Evolutionary conservation across 2,329 filamentous ascomycete genomes (phyloP).

Genomic region (Chaetothyriales sp.): DNA sequence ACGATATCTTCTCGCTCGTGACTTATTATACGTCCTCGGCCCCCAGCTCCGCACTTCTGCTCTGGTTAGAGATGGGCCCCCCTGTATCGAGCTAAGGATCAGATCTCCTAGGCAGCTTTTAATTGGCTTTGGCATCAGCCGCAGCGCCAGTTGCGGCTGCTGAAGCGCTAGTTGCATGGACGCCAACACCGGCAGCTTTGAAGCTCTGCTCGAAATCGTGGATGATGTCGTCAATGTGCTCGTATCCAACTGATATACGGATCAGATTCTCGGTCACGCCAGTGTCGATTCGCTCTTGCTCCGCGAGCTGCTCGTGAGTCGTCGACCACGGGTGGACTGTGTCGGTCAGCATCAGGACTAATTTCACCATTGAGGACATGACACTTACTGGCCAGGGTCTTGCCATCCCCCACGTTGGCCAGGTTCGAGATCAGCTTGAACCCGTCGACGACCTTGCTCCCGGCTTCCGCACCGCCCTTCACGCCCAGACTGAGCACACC

Average conservation of each 20-base stretch:
- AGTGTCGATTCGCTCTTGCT: constrained; percentile 60
- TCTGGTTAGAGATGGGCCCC: not conserved
- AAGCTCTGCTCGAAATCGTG: constrained; percentile 82
- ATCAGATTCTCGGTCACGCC: constrained; percentile 76
- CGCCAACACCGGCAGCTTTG: constrained; percentile 32
- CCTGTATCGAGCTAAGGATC: not conserved
- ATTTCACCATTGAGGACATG: not conserved
- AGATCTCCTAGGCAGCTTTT: not conserved
- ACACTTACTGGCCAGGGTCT: constrained; percentile 51
- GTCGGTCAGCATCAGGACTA: not conserved
- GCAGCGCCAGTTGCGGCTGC: too few relatives aligned
- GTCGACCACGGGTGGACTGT: constrained; percentile 75
- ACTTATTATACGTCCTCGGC: too few relatives aligned
- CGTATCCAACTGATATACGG: constrained; percentile 77
- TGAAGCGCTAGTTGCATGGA: too few relatives aligned
- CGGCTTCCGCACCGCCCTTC: constrained; percentile 72
- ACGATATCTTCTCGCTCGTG: too few relatives aligned
- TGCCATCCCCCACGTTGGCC: constrained; percentile 88
- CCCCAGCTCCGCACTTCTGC: too few relatives aligned
- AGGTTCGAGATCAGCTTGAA: constrained; percentile 94
- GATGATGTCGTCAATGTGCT: constrained; percentile 90
- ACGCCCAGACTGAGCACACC: constrained; percentile 89
- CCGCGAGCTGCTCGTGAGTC: constrained; percentile 73
- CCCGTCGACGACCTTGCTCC: constrained; percentile 76
- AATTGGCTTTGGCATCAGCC: not conserved